A percentile compares a stretch with the other conserved stretches of the same genome.
Conservation (phyloP, 108 stramenopile genomes). For the Nitzschia sp. region DNA sequence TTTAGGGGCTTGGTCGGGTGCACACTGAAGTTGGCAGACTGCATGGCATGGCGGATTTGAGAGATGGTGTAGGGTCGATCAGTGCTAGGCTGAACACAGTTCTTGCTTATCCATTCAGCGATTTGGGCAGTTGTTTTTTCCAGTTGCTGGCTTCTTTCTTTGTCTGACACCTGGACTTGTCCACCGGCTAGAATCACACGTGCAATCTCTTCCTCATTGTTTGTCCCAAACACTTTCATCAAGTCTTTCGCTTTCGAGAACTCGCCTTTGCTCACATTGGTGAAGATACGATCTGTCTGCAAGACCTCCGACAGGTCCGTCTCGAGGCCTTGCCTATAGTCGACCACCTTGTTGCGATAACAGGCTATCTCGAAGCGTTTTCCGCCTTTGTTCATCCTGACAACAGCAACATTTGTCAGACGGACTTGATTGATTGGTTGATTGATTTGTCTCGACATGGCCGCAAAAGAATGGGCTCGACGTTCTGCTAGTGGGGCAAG, state of each 20-base stretch:
- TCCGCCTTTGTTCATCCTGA: slow-evolving; percentile 81
- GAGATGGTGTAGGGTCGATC: slow-evolving; percentile 88
- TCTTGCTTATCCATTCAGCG: slow-evolving; percentile 88
- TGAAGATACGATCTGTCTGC: slow-evolving; percentile 94
- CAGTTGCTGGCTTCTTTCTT: slow-evolving; percentile 77
- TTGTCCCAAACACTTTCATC: slow-evolving; percentile 84
- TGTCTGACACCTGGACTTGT: slow-evolving; percentile 89
- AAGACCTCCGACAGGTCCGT: slow-evolving; percentile 97
- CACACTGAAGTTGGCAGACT: slow-evolving; percentile 82
- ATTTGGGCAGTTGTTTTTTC: slow-evolving; percentile 85
- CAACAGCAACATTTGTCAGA: slow-evolving; percentile 97
- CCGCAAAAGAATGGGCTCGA: not conserved
- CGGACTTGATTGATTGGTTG: slow-evolving; percentile 94
- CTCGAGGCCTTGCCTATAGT: slow-evolving; percentile 96
- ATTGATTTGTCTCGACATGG: slow-evolving; percentile 53
- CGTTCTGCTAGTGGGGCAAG: too few species aligned
- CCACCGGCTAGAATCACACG: slow-evolving; percentile 83
- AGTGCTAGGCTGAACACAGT: slow-evolving; percentile 87
- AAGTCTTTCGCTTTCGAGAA: slow-evolving; percentile 88
- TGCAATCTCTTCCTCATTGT: slow-evolving; percentile 76
- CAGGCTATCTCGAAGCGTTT: slow-evolving; percentile 98
- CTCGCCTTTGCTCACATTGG: slow-evolving; percentile 95
- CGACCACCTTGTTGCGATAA: slow-evolving; percentile 96
- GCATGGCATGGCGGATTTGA: slow-evolving; percentile 85
- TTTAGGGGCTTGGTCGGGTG: slow-evolving; percentile 88